phyloP scores from a whole-genome alignment of 2,329 filamentous ascomycete species.

The Penicillium expansum region DNA sequence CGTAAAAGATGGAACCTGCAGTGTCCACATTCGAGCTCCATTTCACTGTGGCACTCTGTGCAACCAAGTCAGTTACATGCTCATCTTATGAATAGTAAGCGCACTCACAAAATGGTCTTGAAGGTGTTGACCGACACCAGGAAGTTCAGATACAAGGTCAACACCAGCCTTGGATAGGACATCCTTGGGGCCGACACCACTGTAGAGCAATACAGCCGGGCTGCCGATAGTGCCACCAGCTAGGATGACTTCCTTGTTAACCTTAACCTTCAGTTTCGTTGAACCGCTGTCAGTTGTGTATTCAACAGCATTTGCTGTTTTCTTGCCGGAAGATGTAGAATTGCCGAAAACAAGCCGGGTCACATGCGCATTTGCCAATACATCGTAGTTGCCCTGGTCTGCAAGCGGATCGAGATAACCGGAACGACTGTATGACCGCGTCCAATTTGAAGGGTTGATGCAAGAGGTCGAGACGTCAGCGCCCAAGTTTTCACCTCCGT shows the following conservation, averaged over 20 bases:
- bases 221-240: conserved; percentile 56
- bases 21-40: conserved; percentile 30
- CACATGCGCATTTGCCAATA: conserved; percentile 32
- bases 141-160: conserved; percentile 45
- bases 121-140: conserved; percentile 51
- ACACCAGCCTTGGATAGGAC: conserved; percentile 47
- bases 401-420: conserved; percentile 37
- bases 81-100: neutral
- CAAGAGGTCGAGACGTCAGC: conserved; percentile 35
- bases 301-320: conserved; percentile 33
- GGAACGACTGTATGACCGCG: conserved; percentile 35
- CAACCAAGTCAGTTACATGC: conserved; percentile 2
- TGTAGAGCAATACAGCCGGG: conserved; percentile 59
- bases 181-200: conserved; percentile 56
- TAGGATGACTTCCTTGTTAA: conserved; percentile 30
- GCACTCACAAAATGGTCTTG: conserved; percentile 47
- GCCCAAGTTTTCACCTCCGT: conserved; percentile 32
- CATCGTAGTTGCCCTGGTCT: conserved; percentile 34
- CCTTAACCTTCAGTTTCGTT: conserved; percentile 25
- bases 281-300: conserved; percentile 31
- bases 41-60: conserved; percentile 31
- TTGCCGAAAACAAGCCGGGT: conserved; percentile 32
- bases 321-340: conserved; percentile 23
- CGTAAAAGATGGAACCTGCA: conserved; percentile 31
- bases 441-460: conserved; percentile 38